Conservation (phyloP, 306 rosid species). For the Dryas drummondii region DNA sequence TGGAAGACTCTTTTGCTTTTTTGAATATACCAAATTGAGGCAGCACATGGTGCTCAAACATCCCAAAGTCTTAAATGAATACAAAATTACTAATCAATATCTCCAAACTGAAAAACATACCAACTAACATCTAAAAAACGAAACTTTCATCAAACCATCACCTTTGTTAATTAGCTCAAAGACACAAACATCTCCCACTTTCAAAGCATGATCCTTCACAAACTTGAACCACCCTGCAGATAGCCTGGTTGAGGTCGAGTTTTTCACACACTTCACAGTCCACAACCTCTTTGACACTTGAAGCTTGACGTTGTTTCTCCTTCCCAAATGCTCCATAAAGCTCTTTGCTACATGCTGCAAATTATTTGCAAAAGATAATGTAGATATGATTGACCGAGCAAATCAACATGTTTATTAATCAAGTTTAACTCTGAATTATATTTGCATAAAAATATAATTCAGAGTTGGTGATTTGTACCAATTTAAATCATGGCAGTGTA, state of each 20-base stretch:
- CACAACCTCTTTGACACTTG: background rate
- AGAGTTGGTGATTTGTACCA: too few relatives aligned
- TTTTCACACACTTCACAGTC: background rate
- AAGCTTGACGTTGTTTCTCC: background rate
- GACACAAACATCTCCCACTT: constrained; percentile 18
- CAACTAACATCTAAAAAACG: background rate
- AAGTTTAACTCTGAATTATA: background rate
- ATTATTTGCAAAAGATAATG: background rate
- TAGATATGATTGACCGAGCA: background rate
- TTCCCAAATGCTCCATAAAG: background rate
- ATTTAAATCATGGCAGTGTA: background rate
- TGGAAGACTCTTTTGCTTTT: background rate
- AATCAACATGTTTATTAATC: background rate
- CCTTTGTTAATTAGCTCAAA: constrained; percentile 4
- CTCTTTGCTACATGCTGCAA: background rate
- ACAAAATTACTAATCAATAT: background rate
- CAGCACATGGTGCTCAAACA: background rate
- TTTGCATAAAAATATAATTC: too few relatives aligned
- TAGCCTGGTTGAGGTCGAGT: background rate
- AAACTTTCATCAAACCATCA: background rate
- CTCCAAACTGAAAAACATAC: background rate
- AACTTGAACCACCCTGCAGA: constrained; percentile 10
- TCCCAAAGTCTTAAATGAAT: background rate
- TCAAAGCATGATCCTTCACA: background rate
- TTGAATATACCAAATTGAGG: background rate